Conservation (phyloP, 495 filamentous ascomycete species). For the Penicillium coffeae region DNA sequence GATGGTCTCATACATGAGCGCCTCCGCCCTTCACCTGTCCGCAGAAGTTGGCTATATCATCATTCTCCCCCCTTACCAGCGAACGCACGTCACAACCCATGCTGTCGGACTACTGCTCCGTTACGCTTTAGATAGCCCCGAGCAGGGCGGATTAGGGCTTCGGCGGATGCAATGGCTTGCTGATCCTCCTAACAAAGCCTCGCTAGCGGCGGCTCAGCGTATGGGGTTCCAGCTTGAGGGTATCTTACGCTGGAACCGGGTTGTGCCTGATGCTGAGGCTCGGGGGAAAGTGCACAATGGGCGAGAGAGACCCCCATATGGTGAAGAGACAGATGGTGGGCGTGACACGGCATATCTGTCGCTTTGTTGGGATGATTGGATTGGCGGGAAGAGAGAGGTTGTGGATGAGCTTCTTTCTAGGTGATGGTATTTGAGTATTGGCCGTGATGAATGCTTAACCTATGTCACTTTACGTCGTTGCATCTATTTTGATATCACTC, state of each 20-base stretch:
- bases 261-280: conserved; percentile 14
- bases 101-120: conserved; percentile 17
- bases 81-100: conserved; percentile 18
- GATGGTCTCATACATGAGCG: conserved; percentile 17
- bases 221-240: conserved; percentile 10
- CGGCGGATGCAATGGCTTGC: conserved; percentile 10
- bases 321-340: conserved; percentile 19
- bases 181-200: conserved; percentile 10
- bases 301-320: conserved; percentile 8
- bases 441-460: too few relatives aligned
- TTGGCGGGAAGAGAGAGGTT: conserved; percentile 2
- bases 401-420: not conserved
- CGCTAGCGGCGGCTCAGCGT: conserved; percentile 6
- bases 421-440: too few relatives aligned
- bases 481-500: too few relatives aligned
- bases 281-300: conserved; percentile 21
- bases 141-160: conserved; percentile 16
- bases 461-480: too few relatives aligned
- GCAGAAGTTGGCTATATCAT: conserved; percentile 22
- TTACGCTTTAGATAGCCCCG: conserved; percentile 5
- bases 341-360: conserved; percentile 16
- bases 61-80: conserved; percentile 22
- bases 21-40: conserved; percentile 10
- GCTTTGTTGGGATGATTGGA: conserved; percentile 21
- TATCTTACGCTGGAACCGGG: conserved; percentile 15